Evolutionary conservation across 768 basidiomycete genomes (phyloP).

Genomic region (Auriscalpium vulgare): DNA sequence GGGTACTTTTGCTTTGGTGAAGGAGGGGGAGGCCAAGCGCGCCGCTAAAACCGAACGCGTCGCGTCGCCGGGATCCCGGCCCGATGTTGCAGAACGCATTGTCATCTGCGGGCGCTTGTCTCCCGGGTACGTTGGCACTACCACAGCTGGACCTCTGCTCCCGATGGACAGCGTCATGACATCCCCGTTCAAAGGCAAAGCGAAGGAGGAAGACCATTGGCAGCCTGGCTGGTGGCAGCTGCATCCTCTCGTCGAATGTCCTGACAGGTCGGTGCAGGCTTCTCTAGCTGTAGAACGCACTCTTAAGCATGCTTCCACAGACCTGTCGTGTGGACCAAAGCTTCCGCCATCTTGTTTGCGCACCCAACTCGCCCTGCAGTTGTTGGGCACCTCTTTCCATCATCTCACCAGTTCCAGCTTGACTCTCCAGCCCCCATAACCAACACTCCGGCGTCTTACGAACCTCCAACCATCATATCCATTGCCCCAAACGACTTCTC

Average conservation of each 20-base stretch:
- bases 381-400: slow-evolving; percentile 59
- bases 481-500: slow-evolving; percentile 50
- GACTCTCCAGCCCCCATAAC: slow-evolving; percentile 44
- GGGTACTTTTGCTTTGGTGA: too few species aligned
- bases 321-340: slow-evolving; percentile 63
- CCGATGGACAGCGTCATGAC: too few species aligned
- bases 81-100: too few species aligned
- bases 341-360: slow-evolving; percentile 61
- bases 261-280: slow-evolving; percentile 37
- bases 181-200: slow-evolving; percentile 41
- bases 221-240: slow-evolving; percentile 71
- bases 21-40: too few species aligned
- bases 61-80: too few species aligned
- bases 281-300: not conserved
- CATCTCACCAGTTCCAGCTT: slow-evolving; percentile 55
- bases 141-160: too few species aligned
- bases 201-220: slow-evolving; percentile 45
- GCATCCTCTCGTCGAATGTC: slow-evolving; percentile 49
- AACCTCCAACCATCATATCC: slow-evolving; percentile 55
- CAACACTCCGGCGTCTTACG: slow-evolving; percentile 40
- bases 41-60: too few species aligned
- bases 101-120: too few species aligned
- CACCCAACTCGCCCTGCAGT: slow-evolving; percentile 56
- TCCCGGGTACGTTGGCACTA: too few species aligned
- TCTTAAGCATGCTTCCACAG: slow-evolving; percentile 26